Conservation (phyloP, 192 early-diverging fungal genomes). For the Podila minutissima region DNA sequence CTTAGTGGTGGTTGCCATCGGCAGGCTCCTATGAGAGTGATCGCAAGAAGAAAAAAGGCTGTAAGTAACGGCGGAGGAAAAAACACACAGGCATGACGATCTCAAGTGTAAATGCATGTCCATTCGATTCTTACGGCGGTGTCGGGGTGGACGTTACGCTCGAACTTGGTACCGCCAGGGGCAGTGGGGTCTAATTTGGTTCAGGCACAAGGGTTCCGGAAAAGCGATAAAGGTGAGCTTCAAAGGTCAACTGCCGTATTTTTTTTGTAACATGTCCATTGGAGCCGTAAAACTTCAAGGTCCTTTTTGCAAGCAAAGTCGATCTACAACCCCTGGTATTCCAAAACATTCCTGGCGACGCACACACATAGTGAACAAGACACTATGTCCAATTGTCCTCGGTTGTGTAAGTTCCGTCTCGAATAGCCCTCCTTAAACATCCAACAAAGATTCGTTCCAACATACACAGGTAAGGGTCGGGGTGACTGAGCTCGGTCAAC, state of each 20-base stretch:
- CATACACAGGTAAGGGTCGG: conserved; percentile 86
- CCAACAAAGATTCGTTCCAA: not conserved
- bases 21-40: conserved; percentile 12
- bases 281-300: not conserved
- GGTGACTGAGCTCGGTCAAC: conserved; percentile 79
- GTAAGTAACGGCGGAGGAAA: not conserved
- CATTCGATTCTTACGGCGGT: conserved; percentile 58
- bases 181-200: conserved; percentile 67
- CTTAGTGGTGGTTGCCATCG: conserved; percentile 17
- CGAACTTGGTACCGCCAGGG: conserved; percentile 83
- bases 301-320: not conserved
- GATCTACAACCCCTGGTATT: not conserved
- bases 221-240: conserved; percentile 7
- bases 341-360: not conserved
- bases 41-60: not conserved
- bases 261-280: too few species aligned
- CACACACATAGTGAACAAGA: not conserved
- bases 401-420: not conserved
- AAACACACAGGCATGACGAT: not conserved
- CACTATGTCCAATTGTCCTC: not conserved
- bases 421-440: not conserved
- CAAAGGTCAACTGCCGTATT: not conserved
- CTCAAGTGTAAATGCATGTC: not conserved
- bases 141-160: conserved; percentile 78
- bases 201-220: not conserved